These are phyloP conservation scores for Adansonia digitata DNA, from an alignment of 345 rosid genomes.

Conservation along the genomic window DNA sequence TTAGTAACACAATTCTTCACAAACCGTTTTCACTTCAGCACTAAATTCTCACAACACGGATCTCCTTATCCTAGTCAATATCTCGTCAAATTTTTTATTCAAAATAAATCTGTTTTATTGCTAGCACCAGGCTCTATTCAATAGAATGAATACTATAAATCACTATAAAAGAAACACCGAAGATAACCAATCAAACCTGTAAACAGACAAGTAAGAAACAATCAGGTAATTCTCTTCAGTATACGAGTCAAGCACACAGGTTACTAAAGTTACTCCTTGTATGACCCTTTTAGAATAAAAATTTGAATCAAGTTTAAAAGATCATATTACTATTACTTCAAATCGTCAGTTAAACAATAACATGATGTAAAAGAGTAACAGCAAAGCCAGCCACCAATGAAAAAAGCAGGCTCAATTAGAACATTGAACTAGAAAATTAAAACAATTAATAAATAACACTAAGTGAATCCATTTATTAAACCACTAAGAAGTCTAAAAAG, in stretches of 20 bases:
- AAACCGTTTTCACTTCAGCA: conserved; percentile 19
- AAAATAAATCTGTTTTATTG: not conserved
- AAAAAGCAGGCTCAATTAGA: conserved; percentile 4
- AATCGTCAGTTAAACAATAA: not conserved
- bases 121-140: conserved; percentile 5
- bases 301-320: not conserved
- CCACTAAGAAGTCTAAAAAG: not conserved
- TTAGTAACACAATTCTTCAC: conserved; percentile 13
- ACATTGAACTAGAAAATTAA: not conserved
- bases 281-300: not conserved
- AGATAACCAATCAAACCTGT: conserved; percentile 13
- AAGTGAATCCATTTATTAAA: conserved; percentile 1
- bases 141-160: not conserved
- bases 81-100: not conserved
- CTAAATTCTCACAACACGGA: conserved; percentile 4
- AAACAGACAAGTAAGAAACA: not conserved
- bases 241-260: not conserved
- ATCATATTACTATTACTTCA: not conserved
- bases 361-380: not conserved
- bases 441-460: not conserved
- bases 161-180: not conserved
- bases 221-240: not conserved
- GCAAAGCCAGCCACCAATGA: conserved; percentile 6
- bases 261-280: not conserved
- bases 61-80: conserved; percentile 18